Conservation (phyloP, 768 basidiomycete genomes). For the Mrakia blollopis region DNA sequence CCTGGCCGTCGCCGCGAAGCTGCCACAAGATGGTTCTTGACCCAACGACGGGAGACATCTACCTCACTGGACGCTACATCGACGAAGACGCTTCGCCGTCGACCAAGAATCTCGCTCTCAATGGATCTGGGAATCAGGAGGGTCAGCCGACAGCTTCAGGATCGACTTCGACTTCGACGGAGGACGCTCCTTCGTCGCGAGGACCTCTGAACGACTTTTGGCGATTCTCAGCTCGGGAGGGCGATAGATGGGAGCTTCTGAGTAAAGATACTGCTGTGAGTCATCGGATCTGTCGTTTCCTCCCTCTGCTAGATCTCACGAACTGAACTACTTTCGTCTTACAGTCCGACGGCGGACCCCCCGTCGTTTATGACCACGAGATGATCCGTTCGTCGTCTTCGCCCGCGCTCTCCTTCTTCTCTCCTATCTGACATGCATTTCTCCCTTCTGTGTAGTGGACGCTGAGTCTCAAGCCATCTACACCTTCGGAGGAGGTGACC, state of each 20-base stretch:
- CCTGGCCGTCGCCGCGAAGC: background rate
- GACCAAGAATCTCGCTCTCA: background rate
- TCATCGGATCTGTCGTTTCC: background rate
- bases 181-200: background rate
- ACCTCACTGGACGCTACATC: constrained; percentile 21
- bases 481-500: constrained; percentile 17
- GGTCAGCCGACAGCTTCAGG: background rate
- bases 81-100: background rate
- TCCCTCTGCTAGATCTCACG: background rate
- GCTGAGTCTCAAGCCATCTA: constrained; percentile 12
- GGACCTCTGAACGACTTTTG: constrained; percentile 21
- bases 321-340: background rate
- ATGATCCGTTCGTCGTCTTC: constrained; percentile 16
- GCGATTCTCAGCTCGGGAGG: constrained; percentile 15
- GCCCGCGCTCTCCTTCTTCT: background rate
- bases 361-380: constrained; percentile 27
- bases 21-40: constrained; percentile 20
- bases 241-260: constrained; percentile 17
- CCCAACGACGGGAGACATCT: background rate
- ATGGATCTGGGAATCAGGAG: background rate
- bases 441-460: background rate
- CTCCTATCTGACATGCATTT: background rate
- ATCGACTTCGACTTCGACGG: background rate
- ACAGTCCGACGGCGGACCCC: constrained; percentile 20
- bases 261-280: constrained; percentile 13